These are phyloP conservation scores for Tuber brumale DNA, from an alignment of 495 filamentous ascomycete genomes.

Conservation along the genomic window DNA sequence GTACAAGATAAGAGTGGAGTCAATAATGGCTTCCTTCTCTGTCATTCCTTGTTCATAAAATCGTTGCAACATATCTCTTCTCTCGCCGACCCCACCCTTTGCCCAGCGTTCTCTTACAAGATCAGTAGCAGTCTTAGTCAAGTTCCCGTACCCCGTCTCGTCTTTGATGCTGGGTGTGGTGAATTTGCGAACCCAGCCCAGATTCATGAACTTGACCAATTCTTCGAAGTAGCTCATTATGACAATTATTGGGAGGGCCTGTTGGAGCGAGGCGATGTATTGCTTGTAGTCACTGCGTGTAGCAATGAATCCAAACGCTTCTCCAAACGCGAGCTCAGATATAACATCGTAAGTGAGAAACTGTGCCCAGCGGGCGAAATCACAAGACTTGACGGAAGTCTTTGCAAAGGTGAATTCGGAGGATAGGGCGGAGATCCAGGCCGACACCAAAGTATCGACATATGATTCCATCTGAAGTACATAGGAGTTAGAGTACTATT, in stretches of 20 bases:
- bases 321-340: constrained; percentile 57
- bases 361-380: not conserved
- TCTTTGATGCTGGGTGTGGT: not conserved
- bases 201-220: not conserved
- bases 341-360: constrained; percentile 54
- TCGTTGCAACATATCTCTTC: not conserved
- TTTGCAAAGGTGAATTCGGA: not conserved
- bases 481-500: not conserved
- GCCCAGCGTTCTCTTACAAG: not conserved
- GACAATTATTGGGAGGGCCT: not conserved
- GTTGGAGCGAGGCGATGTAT: not conserved
- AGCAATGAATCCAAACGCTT: constrained; percentile 57
- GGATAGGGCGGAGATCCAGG: not conserved
- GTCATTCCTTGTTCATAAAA: not conserved
- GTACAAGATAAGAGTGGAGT: not conserved
- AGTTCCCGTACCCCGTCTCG: not conserved
- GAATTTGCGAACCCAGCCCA: not conserved
- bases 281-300: constrained; percentile 42
- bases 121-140: not conserved
- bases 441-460: not conserved
- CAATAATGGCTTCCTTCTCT: not conserved
- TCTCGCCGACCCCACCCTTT: not conserved
- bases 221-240: not conserved
- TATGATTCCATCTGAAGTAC: not conserved
- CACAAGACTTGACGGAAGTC: not conserved